Evolutionary conservation across 2,329 filamentous ascomycete genomes (phyloP).

Genomic region (Neodidymelliopsis sp.): DNA sequence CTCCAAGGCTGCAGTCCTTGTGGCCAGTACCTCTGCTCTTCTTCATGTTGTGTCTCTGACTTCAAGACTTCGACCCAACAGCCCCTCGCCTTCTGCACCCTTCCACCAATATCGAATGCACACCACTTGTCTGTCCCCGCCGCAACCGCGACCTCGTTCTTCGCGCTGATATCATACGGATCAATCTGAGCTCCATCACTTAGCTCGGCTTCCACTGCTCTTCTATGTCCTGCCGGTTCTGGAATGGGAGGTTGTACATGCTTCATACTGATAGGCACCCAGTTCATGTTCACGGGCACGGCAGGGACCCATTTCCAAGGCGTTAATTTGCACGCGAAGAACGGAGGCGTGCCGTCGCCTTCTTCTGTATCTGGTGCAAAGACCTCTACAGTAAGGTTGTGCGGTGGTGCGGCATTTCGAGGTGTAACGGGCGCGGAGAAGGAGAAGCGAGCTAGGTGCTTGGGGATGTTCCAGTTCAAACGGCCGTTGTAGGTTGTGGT

Average conservation of each 20-base stretch:
- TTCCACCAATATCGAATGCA: slow-evolving; percentile 28
- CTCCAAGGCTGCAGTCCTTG: slow-evolving; percentile 30
- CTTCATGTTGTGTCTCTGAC: slow-evolving; percentile 4
- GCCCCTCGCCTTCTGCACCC: slow-evolving; percentile 30
- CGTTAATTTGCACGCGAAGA: slow-evolving; percentile 37
- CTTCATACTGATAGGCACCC: slow-evolving; percentile 30
- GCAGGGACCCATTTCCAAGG: slow-evolving; percentile 38
- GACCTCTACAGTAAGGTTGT: slow-evolving; percentile 33
- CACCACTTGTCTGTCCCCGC: slow-evolving; percentile 39
- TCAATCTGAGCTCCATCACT: slow-evolving; percentile 22
- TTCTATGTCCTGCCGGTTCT: slow-evolving; percentile 15
- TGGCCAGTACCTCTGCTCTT: slow-evolving; percentile 31
- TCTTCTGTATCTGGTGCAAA: slow-evolving; percentile 34
- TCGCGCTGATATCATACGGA: slow-evolving; percentile 30
- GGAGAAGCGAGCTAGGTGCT: slow-evolving; percentile 44
- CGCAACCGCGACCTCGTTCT: slow-evolving; percentile 28
- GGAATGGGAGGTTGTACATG: slow-evolving; percentile 37
- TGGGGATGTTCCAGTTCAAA: slow-evolving; percentile 47
- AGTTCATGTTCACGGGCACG: slow-evolving; percentile 34
- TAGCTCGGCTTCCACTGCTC: slow-evolving; percentile 16
- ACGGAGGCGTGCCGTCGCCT: slow-evolving; percentile 30
- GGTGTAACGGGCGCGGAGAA: slow-evolving; percentile 37
- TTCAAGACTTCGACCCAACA: slow-evolving; percentile 35
- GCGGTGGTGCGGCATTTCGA: slow-evolving; percentile 22
- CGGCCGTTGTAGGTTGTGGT: slow-evolving; percentile 45